Conservation (phyloP, 2,329 filamentous ascomycete genomes). For the Neofusicoccum parvum region DNA sequence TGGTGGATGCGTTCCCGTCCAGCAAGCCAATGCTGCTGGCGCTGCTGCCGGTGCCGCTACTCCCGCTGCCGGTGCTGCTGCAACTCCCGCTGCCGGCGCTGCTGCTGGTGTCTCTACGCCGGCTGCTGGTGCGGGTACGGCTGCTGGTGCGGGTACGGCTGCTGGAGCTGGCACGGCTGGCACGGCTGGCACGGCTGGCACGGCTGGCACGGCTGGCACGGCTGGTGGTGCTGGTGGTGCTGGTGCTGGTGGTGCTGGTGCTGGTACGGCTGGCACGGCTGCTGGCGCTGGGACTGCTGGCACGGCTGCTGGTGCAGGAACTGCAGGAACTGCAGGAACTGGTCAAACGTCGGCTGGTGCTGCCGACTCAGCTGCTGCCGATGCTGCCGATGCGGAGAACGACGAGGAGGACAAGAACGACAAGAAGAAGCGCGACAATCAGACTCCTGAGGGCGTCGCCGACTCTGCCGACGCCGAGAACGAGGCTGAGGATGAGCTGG, state of each 20-base stretch:
- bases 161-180: not conserved
- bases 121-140: slow-evolving; percentile 10
- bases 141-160: slow-evolving; percentile 16
- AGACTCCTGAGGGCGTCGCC: not conserved
- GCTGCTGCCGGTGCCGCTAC: slow-evolving; percentile 21
- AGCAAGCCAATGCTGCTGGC: slow-evolving; percentile 41
- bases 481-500: not conserved
- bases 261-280: not conserved
- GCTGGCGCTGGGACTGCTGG: slow-evolving; percentile 13
- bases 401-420: not conserved
- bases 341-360: not conserved
- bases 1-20: slow-evolving; percentile 62
- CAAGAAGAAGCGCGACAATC: not conserved
- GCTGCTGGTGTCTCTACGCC: not conserved
- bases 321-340: slow-evolving; percentile 7
- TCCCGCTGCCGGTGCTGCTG: slow-evolving; percentile 7
- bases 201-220: not conserved
- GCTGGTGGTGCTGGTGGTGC: too few relatives aligned
- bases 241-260: slow-evolving; percentile 12
- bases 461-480: slow-evolving; percentile 21
- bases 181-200: slow-evolving; percentile 21
- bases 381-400: not conserved
- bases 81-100: slow-evolving; percentile 2
- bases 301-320: slow-evolving; percentile 1
- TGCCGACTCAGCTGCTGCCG: slow-evolving; percentile 19